Evolutionary conservation across 345 rosid species (phyloP).

Genomic region (Anastatica hierochuntica): DNA sequence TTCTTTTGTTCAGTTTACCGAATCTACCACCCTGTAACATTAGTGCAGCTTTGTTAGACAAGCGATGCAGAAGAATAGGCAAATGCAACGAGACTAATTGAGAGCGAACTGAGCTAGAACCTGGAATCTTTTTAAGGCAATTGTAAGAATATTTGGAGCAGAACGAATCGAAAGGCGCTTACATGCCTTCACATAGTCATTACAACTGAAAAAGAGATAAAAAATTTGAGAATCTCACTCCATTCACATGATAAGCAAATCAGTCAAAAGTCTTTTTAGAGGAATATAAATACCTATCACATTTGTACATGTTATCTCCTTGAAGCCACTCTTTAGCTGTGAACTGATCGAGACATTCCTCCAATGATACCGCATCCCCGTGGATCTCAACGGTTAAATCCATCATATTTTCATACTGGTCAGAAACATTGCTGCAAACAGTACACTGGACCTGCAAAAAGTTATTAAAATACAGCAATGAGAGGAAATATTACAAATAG

Average conservation of each 20-base stretch:
- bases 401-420: slow-evolving; percentile 95
- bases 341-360: slow-evolving; percentile 90
- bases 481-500: neutral
- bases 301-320: slow-evolving; percentile 94
- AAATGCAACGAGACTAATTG: neutral
- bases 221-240: neutral
- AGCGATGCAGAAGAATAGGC: neutral
- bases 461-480: neutral
- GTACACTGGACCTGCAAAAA: slow-evolving; percentile 66
- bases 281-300: slow-evolving; percentile 93
- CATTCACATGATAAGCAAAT: neutral
- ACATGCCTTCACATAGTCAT: slow-evolving; percentile 90
- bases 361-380: slow-evolving; percentile 83
- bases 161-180: slow-evolving; percentile 66
- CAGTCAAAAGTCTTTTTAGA: too few species aligned
- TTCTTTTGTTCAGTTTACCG: slow-evolving; percentile 94
- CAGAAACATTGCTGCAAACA: slow-evolving; percentile 60
- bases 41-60: slow-evolving; percentile 6
- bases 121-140: slow-evolving; percentile 92
- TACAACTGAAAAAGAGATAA: slow-evolving; percentile 41
- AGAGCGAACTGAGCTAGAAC: slow-evolving; percentile 23
- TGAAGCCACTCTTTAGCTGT: slow-evolving; percentile 81
- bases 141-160: slow-evolving; percentile 85
- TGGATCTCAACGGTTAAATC: slow-evolving; percentile 93
- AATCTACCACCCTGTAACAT: slow-evolving; percentile 82